These are phyloP conservation scores for Aspergillus olivimuriae DNA, from an alignment of 495 filamentous ascomycete genomes.

Conservation along the genomic window DNA sequence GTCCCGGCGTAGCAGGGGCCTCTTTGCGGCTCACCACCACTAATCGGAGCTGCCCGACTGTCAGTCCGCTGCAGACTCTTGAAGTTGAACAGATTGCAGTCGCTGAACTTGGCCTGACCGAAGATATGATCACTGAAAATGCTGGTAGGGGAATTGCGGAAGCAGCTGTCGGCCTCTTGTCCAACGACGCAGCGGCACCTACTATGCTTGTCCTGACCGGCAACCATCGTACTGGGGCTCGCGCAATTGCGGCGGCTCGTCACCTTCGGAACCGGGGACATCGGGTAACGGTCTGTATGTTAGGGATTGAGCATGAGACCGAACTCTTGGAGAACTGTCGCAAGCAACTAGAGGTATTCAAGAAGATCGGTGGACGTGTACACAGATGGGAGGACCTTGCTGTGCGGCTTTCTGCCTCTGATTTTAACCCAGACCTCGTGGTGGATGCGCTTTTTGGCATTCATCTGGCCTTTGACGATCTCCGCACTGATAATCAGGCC, in stretches of 20 bases:
- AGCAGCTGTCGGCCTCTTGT: constrained; percentile 57
- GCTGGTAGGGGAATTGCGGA: constrained; percentile 83
- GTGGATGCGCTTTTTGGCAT: constrained; percentile 84
- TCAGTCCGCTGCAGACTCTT: constrained; percentile 79
- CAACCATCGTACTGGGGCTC: constrained; percentile 77
- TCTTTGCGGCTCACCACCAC: constrained; percentile 49
- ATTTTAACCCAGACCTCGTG: constrained; percentile 67
- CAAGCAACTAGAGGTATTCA: constrained; percentile 69
- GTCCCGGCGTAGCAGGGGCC: constrained; percentile 23
- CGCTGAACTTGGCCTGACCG: constrained; percentile 74
- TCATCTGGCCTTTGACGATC: constrained; percentile 75
- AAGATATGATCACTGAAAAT: constrained; percentile 88
- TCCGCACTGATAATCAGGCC: constrained; percentile 73
- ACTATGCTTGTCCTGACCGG: constrained; percentile 80
- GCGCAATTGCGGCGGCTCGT: constrained; percentile 78
- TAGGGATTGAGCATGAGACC: constrained; percentile 68
- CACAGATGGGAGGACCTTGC: constrained; percentile 49
- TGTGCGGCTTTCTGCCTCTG: constrained; percentile 46
- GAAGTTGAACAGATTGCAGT: constrained; percentile 85
- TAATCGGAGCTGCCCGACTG: constrained; percentile 67
- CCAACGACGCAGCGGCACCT: constrained; percentile 42
- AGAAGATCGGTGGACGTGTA: constrained; percentile 68
- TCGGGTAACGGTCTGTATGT: constrained; percentile 73
- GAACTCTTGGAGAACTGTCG: constrained; percentile 68
- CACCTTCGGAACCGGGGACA: constrained; percentile 77